Evolutionary conservation across 352 stramenopile species (phyloP).

Genomic region (Elongisporangium undulatum): DNA sequence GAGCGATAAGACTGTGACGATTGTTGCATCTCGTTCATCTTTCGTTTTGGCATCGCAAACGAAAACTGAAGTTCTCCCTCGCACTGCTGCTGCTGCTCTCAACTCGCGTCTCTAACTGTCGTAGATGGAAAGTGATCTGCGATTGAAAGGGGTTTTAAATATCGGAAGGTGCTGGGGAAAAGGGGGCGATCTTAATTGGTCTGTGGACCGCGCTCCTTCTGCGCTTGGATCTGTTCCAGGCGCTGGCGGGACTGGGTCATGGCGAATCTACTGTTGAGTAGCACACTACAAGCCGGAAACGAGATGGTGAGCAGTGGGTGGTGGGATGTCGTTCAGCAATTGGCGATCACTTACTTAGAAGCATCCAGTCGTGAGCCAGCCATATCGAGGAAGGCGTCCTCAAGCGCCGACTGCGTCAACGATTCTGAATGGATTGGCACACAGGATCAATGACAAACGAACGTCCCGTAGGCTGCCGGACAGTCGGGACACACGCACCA

Average conservation of each 20-base stretch:
- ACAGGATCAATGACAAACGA: neutral
- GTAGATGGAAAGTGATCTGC: neutral
- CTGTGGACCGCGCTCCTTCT: neutral
- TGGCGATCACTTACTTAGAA: conserved; percentile 30
- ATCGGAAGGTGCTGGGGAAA: neutral
- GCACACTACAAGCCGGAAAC: conserved; percentile 24
- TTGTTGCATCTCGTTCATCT: too few species aligned
- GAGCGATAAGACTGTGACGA: too few species aligned
- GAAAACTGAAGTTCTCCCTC: too few species aligned
- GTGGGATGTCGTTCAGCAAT: neutral
- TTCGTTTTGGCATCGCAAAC: too few species aligned
- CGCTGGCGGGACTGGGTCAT: conserved; percentile 21
- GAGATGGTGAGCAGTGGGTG: too few species aligned
- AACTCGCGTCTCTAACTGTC: too few species aligned
- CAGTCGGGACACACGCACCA: conserved; percentile 7
- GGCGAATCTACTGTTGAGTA: conserved; percentile 55
- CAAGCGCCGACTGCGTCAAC: conserved; percentile 75
- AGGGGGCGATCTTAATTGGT: neutral
- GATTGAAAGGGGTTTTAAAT: neutral
- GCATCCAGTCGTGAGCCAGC: conserved; percentile 69
- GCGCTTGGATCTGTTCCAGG: conserved; percentile 18
- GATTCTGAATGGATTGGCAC: conserved; percentile 22
- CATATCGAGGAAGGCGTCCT: conserved; percentile 85
- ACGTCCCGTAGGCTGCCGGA: neutral
- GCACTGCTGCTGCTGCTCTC: too few species aligned